Evolutionary conservation across 1,284 basidiomycete species (phyloP).

Genomic region (Phenoliferia sp.): DNA sequence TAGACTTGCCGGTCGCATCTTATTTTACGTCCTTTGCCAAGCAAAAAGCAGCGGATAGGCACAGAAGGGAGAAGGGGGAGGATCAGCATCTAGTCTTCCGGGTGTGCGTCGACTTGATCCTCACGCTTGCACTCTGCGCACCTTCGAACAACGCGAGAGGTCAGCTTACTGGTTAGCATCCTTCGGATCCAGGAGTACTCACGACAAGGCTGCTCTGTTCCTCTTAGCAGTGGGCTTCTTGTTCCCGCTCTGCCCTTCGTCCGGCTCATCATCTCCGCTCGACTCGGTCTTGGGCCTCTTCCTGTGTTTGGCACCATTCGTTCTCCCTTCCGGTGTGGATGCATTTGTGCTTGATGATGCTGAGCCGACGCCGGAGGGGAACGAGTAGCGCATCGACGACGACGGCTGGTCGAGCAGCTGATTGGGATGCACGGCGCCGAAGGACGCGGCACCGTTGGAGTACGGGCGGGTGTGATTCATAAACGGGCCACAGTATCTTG

Average conservation of each 20-base stretch:
- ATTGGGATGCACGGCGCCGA: background rate
- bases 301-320: background rate
- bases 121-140: conserved; percentile 46
- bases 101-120: conserved; percentile 4
- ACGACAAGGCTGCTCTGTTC: conserved; percentile 21
- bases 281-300: background rate
- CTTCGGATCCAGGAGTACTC: conserved; percentile 2
- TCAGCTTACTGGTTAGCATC: too few species aligned
- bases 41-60: background rate
- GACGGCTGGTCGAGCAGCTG: background rate
- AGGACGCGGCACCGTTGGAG: too few species aligned
- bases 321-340: background rate
- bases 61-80: too few species aligned
- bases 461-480: background rate
- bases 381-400: background rate
- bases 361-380: background rate
- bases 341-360: background rate
- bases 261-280: background rate
- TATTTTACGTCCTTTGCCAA: conserved; percentile 39
- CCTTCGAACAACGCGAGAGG: too few species aligned
- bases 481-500: too few species aligned
- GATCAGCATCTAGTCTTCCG: background rate
- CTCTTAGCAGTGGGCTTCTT: conserved; percentile 33
- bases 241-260: background rate
- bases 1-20: conserved; percentile 58